Evolutionary conservation across 1,284 basidiomycete genomes (phyloP).

Genomic region (Exobasidium cylindrosporum): DNA sequence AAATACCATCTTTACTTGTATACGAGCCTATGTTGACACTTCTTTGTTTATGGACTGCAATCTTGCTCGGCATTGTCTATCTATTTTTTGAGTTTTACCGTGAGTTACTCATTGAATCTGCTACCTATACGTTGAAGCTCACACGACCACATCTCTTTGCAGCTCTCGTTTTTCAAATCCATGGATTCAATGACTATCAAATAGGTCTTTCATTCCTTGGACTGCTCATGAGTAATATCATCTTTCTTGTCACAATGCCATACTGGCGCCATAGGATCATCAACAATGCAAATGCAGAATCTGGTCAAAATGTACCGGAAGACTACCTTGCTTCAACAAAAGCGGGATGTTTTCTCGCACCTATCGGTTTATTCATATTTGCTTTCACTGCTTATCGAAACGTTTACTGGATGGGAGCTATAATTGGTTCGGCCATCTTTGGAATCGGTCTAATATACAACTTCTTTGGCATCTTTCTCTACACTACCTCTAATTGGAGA

Average conservation of each 20-base stretch:
- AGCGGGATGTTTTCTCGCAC: too few species aligned
- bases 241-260: conserved; percentile 63
- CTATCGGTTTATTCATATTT: too few species aligned
- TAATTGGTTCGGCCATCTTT: too few species aligned
- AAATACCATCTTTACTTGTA: conserved; percentile 15
- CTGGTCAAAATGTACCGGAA: conserved; percentile 68
- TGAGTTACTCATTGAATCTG: conserved; percentile 32
- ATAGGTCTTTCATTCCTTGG: conserved; percentile 71
- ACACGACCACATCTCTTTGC: not conserved
- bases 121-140: too few species aligned
- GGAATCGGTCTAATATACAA: too few species aligned
- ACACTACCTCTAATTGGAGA: too few species aligned
- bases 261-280: conserved; percentile 59
- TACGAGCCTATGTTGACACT: conserved; percentile 23
- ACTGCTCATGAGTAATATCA: conserved; percentile 68
- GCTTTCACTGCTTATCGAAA: too few species aligned
- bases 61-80: conserved; percentile 73
- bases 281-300: conserved; percentile 33
- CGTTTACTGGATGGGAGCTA: too few species aligned
- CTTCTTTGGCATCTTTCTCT: too few species aligned
- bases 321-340: conserved; percentile 57
- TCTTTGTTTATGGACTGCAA: conserved; percentile 56
- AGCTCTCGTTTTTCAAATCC: conserved; percentile 25
- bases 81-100: conserved; percentile 70
- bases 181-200: conserved; percentile 58